phyloP scores from a whole-genome alignment of 306 rosid species.

The Trifolium repens region DNA sequence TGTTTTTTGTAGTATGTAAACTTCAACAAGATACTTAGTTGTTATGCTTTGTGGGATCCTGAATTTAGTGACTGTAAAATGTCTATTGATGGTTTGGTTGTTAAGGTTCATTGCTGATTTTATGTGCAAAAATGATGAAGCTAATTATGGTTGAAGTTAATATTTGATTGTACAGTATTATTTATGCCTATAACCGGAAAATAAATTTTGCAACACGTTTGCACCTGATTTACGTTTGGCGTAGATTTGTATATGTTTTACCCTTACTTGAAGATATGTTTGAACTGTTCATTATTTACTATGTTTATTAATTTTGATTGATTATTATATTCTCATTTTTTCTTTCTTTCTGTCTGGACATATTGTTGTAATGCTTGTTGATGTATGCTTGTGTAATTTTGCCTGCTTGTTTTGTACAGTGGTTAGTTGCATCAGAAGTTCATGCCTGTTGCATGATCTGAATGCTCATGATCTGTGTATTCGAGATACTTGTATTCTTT shows the following conservation, averaged over 20 bases:
- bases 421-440: slow-evolving; percentile 22
- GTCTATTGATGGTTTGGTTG: neutral
- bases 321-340: neutral
- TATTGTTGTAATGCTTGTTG: slow-evolving; percentile 31
- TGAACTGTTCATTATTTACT: slow-evolving; percentile 9
- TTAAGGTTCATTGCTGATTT: slow-evolving; percentile 8
- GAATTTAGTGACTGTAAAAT: neutral
- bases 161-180: slow-evolving; percentile 7
- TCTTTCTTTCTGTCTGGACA: slow-evolving; percentile 3
- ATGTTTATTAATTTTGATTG: slow-evolving; percentile 5
- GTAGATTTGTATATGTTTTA: neutral
- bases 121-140: neutral
- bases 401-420: neutral
- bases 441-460: slow-evolving; percentile 31
- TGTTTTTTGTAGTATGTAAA: slow-evolving; percentile 21
- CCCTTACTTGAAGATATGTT: slow-evolving; percentile 1
- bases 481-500: neutral
- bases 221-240: slow-evolving; percentile 17
- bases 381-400: slow-evolving; percentile 25
- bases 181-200: neutral
- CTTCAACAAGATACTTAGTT: slow-evolving; percentile 4
- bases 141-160: neutral
- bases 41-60: neutral
- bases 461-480: slow-evolving; percentile 18
- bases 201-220: slow-evolving; percentile 2